Base-by-base conservation (phyloP, 1,139 yeast species). In the Taphrina communis region DNA sequence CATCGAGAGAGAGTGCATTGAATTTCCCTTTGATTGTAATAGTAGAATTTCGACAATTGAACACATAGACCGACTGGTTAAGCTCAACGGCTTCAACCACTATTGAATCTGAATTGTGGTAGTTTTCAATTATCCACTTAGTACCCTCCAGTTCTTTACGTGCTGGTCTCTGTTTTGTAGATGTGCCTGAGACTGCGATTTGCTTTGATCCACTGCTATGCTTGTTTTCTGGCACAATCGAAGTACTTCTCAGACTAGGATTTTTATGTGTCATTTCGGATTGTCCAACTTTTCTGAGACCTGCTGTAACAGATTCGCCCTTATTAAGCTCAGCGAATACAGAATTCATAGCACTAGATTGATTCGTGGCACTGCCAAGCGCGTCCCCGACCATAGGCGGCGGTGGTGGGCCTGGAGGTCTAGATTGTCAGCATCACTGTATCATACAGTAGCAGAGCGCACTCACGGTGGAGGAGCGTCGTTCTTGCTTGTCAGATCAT, bases 201-300 rank as follows among this genome's bases (percentile, higher is more conserved):
- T 44, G 48, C 14, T 90, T 90, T 81, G 88, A 89, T 66, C 96
- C 95, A 46, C 87, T 88, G 4, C 81, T 79, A 3, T 87, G 86
- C n/a, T 69, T 76, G 75, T 72, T 79, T 82, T 82, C 79, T 3
- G 82, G 78, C 14, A 77, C 76, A 0, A 80, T 70, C 0, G 83
- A 79, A 1, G 83, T 77, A 11, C 82, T 83, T 76, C 96, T 88
- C 74, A 91, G 82, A 56, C 83, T 88, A 5, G 97, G 97, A 78
- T 92, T 92, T 80, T 92, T 93, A 79, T 92, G 97, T 42, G 97
- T 91, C 95, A 90, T 91, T 80, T 92, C 90, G 21, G 96, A 88
- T 80, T 87, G 90, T 74, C 92, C 97, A 57, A 94, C 98, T 79
- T 94, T 94, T 77, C 88, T 90, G 75, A 95, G 85, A 5, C 92